Evolutionary conservation across 1,284 basidiomycete genomes (phyloP).

Genomic region (Hemileia vastatrix): DNA sequence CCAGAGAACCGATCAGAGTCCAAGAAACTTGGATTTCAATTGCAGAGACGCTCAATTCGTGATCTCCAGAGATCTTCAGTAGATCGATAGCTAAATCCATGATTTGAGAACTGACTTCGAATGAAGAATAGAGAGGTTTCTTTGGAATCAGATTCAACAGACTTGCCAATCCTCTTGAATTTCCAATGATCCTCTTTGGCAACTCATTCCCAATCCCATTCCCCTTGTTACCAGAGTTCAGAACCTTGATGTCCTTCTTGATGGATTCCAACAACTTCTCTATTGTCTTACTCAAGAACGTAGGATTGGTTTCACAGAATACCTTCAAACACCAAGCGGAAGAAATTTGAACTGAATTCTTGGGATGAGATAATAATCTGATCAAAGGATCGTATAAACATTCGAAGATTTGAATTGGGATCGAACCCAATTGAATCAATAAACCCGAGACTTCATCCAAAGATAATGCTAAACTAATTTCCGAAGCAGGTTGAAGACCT

Average conservation of each 20-base stretch:
- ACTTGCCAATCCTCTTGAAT: constrained; percentile 75
- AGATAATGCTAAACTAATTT: constrained; percentile 64
- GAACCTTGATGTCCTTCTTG: constrained; percentile 60
- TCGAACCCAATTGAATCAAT: constrained; percentile 78
- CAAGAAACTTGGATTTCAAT: constrained; percentile 89
- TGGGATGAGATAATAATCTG: constrained; percentile 74
- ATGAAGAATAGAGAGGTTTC: constrained; percentile 84
- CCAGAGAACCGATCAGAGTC: constrained; percentile 79
- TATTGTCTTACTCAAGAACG: constrained; percentile 68
- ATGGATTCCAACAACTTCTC: constrained; percentile 64
- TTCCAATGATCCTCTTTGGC: constrained; percentile 68
- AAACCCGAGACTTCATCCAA: constrained; percentile 75
- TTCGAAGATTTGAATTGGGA: constrained; percentile 81
- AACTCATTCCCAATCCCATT: constrained; percentile 52
- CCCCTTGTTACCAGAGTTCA: constrained; percentile 40
- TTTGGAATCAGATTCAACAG: constrained; percentile 75
- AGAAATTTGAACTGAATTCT: constrained; percentile 70
- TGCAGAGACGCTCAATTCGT: constrained; percentile 68
- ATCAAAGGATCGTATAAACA: constrained; percentile 74
- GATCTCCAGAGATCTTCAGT: constrained; percentile 80
- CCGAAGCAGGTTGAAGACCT: constrained; percentile 61
- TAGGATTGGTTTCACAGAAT: constrained; percentile 79
- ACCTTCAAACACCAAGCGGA: constrained; percentile 78
- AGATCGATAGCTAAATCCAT: constrained; percentile 82
- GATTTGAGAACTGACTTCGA: constrained; percentile 80